phyloP scores from a whole-genome alignment of 495 filamentous ascomycete species.

The Ascobolus immersus region DNA sequence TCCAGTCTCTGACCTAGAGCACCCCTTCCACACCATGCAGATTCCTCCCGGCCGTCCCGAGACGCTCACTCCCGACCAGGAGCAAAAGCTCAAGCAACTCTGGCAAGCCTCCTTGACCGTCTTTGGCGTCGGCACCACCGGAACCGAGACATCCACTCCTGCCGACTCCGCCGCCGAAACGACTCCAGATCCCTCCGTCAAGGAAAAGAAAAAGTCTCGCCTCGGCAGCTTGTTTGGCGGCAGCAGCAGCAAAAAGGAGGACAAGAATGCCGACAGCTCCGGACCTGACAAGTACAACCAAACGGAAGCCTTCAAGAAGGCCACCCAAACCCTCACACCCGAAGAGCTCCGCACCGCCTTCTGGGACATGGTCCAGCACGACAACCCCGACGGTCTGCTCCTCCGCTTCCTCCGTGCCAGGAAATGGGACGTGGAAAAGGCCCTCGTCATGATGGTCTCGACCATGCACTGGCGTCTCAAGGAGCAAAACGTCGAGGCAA shows the following conservation, averaged over 20 bases:
- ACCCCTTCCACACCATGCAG: neutral
- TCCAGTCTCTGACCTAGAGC: too few species aligned
- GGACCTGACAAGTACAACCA: slow-evolving; percentile 66
- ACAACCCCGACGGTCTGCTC: slow-evolving; percentile 70
- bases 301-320: slow-evolving; percentile 59
- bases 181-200: slow-evolving; percentile 16
- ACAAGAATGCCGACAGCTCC: slow-evolving; percentile 16
- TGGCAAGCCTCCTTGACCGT: slow-evolving; percentile 57
- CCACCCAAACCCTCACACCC: slow-evolving; percentile 45
- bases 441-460: slow-evolving; percentile 76
- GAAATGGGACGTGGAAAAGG: slow-evolving; percentile 89
- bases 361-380: slow-evolving; percentile 91
- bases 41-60: slow-evolving; percentile 48
- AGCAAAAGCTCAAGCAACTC: slow-evolving; percentile 65
- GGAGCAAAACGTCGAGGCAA: slow-evolving; percentile 51
- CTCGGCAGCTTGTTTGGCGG: slow-evolving; percentile 29
- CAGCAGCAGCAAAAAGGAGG: slow-evolving; percentile 33
- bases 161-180: slow-evolving; percentile 7
- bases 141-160: slow-evolving; percentile 13
- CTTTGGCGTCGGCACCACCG: slow-evolving; percentile 36
- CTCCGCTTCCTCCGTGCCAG: slow-evolving; percentile 75
- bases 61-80: slow-evolving; percentile 67
- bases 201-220: slow-evolving; percentile 49
- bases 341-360: slow-evolving; percentile 58
- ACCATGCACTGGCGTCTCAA: slow-evolving; percentile 74